phyloP scores from a whole-genome alignment of 2,329 filamentous ascomycete genomes.

The Sporothrix luriei region DNA sequence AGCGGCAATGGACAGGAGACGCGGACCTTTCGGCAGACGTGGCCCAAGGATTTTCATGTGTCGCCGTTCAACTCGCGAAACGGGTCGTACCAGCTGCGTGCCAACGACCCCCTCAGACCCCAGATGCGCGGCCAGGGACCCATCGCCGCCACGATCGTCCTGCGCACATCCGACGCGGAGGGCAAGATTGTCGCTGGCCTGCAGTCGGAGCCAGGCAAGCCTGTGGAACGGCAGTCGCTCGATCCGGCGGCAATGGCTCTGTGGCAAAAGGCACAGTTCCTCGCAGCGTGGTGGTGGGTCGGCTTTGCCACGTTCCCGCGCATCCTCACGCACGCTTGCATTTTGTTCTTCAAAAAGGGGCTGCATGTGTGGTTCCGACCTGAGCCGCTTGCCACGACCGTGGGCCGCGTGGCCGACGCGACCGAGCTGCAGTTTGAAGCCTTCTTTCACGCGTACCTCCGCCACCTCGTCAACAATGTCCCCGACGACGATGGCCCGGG shows the following conservation, averaged over 20 bases:
- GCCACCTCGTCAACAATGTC: slow-evolving; percentile 51
- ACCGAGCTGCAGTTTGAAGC: slow-evolving; percentile 53
- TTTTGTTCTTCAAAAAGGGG: slow-evolving; percentile 58
- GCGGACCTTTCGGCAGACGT: slow-evolving; percentile 52
- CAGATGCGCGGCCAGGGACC: slow-evolving; percentile 45
- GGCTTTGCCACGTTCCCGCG: slow-evolving; percentile 67
- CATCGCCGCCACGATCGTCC: slow-evolving; percentile 63
- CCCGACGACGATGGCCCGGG: slow-evolving; percentile 33
- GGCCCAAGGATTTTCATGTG: slow-evolving; percentile 74
- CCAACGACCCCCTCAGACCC: slow-evolving; percentile 52
- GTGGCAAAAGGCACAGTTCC: slow-evolving; percentile 50
- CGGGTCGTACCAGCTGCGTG: slow-evolving; percentile 56
- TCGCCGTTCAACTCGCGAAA: slow-evolving; percentile 71
- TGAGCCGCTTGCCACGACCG: slow-evolving; percentile 60
- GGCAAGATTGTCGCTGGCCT: slow-evolving; percentile 65
- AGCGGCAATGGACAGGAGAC: neutral
- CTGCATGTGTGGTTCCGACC: slow-evolving; percentile 68
- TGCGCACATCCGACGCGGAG: slow-evolving; percentile 62
- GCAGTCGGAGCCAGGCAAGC: slow-evolving; percentile 49
- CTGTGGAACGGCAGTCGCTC: slow-evolving; percentile 37
- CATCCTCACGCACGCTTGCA: slow-evolving; percentile 62
- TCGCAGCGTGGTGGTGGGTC: slow-evolving; percentile 66
- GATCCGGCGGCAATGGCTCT: slow-evolving; percentile 53
- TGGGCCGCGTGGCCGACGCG: slow-evolving; percentile 56
- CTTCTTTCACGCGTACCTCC: slow-evolving; percentile 53